phyloP scores from a whole-genome alignment of 1,284 basidiomycete species.

The Coriolopsis trogii region DNA sequence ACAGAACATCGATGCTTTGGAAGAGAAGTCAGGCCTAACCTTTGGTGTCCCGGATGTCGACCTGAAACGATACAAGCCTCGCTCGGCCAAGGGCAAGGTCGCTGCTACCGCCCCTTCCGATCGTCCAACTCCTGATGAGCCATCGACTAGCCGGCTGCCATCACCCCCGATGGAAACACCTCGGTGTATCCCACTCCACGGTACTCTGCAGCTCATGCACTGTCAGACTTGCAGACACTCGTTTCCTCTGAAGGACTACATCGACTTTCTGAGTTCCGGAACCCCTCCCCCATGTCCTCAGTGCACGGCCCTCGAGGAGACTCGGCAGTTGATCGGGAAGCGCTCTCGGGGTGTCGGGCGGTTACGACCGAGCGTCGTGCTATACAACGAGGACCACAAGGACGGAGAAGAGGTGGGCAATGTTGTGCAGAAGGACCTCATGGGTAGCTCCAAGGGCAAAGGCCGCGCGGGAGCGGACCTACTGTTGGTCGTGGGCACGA shows the following conservation, averaged over 20 bases:
- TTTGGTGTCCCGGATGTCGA: constrained; percentile 74
- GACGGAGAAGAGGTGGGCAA: constrained; percentile 88
- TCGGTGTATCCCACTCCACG: constrained; percentile 89
- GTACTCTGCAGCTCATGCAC: constrained; percentile 79
- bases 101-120: constrained; percentile 1
- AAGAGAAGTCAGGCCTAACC: constrained; percentile 81
- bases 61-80: constrained; percentile 51
- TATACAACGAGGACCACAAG: constrained; percentile 90
- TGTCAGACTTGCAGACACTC: constrained; percentile 82
- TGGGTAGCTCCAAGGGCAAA: constrained; percentile 66
- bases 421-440: constrained; percentile 75
- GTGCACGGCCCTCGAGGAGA: constrained; percentile 71
- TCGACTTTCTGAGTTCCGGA: constrained; percentile 59
- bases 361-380: constrained; percentile 85
- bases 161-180: constrained; percentile 53
- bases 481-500: constrained; percentile 90
- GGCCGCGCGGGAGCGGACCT: constrained; percentile 78
- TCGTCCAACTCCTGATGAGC: constrained; percentile 8
- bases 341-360: constrained; percentile 82
- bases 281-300: constrained; percentile 79
- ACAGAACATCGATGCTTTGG: constrained; percentile 93
- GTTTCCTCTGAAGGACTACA: constrained; percentile 63
- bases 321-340: constrained; percentile 77
- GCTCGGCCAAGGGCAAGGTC: constrained; percentile 35
- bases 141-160: constrained; percentile 37